A percentile compares a stretch with the other conserved stretches of the same genome.
These are phyloP conservation scores for Dothideomycetes sp. DNA, from an alignment of 2,329 filamentous ascomycete species.

Conservation along the genomic window DNA sequence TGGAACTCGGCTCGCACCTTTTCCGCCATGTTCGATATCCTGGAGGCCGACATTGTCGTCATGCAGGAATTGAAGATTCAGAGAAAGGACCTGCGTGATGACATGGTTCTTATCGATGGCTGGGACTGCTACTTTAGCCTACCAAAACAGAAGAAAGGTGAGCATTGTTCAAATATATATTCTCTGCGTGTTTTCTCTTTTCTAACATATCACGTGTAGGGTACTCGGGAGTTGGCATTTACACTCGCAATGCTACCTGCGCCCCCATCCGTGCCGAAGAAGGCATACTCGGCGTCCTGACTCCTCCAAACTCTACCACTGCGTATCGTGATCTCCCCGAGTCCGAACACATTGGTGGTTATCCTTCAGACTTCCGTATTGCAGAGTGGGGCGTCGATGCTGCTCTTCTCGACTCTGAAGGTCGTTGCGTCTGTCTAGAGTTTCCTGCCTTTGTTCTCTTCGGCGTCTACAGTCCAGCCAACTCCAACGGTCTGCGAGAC, in stretches of 20 bases:
- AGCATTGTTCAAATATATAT: conserved; percentile 2
- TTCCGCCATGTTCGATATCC: conserved; percentile 77
- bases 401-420: conserved; percentile 71
- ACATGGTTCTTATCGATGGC: conserved; percentile 88
- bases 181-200: too few species aligned
- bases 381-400: conserved; percentile 54
- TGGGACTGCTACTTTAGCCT: conserved; percentile 97
- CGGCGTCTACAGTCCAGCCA: conserved; percentile 85
- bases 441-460: conserved; percentile 92
- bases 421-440: conserved; percentile 80
- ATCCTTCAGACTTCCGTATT: conserved; percentile 62
- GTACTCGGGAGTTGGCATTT: conserved; percentile 92
- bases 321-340: conserved; percentile 65
- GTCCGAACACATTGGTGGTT: conserved; percentile 75
- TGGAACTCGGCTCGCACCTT: conserved; percentile 36
- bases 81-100: conserved; percentile 78
- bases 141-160: conserved; percentile 86
- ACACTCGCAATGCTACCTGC: conserved; percentile 79
- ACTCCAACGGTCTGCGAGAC: conserved; percentile 71
- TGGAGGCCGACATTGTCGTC: conserved; percentile 85
- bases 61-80: conserved; percentile 98
- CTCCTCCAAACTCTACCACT: conserved; percentile 57
- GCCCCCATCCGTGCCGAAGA: conserved; percentile 84
- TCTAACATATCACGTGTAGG: conserved; percentile 53
- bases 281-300: conserved; percentile 75